phyloP scores from a whole-genome alignment of 306 rosid species.

The Quillaja saponaria region DNA sequence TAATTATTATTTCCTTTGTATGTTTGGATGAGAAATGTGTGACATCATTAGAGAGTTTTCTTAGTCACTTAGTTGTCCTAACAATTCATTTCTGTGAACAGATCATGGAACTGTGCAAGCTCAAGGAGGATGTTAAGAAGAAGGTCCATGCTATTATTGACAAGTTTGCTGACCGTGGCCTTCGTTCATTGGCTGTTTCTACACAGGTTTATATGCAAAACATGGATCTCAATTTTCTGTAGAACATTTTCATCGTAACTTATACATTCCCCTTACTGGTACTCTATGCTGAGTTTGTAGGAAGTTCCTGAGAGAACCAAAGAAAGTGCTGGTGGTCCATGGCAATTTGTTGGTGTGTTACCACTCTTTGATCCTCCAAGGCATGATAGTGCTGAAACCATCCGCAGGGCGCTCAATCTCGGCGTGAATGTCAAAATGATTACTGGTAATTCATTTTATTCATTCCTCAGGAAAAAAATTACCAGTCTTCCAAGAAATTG shows the following conservation, averaged over 20 bases:
- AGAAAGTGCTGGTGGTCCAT: constrained; percentile 75
- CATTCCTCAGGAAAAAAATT: background rate
- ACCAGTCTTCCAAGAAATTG: background rate
- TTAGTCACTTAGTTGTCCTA: constrained; percentile 5
- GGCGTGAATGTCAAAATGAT: constrained; percentile 99
- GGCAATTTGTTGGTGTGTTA: constrained; percentile 95
- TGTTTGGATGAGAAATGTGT: background rate
- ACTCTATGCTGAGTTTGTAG: constrained; percentile 39
- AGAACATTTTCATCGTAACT: constrained; percentile 7
- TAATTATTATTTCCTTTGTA: constrained; percentile 34
- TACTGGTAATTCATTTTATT: constrained; percentile 61
- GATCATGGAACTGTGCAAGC: constrained; percentile 76
- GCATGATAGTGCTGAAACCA: constrained; percentile 98
- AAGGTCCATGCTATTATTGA: constrained; percentile 71
- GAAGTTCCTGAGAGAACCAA: constrained; percentile 82
- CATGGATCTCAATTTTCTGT: constrained; percentile 1
- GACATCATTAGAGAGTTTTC: background rate
- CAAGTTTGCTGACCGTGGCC: constrained; percentile 96
- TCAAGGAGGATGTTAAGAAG: constrained; percentile 80
- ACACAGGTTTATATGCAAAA: constrained; percentile 80
- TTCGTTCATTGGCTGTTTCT: constrained; percentile 88
- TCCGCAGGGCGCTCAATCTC: constrained; percentile 89
- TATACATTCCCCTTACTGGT: constrained; percentile 1
- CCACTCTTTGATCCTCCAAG: constrained; percentile 95
- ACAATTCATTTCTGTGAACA: constrained; percentile 33